A percentile compares a stretch with the other conserved stretches of the same genome.
Conservation (phyloP, 768 basidiomycete species). For the Agaricus sinodeliciosus region DNA sequence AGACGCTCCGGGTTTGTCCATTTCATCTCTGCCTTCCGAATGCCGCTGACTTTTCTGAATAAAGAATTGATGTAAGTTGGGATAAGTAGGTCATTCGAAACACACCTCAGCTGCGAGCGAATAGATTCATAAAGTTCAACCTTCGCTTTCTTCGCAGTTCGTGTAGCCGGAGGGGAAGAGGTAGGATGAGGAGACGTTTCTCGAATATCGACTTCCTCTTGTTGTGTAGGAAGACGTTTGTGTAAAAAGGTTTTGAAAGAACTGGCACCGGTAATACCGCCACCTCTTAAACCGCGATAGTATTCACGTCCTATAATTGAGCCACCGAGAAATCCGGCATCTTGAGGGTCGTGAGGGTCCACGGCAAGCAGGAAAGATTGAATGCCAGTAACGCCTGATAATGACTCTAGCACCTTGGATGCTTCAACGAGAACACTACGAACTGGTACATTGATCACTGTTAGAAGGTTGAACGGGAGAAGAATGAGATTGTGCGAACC, state of each 20-base stretch:
- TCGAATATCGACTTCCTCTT: neutral
- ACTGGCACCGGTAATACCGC: constrained; percentile 51
- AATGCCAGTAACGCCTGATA: constrained; percentile 41
- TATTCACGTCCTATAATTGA: constrained; percentile 55
- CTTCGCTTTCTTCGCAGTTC: constrained; percentile 32
- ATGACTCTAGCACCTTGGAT: constrained; percentile 48
- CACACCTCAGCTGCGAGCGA: constrained; percentile 49
- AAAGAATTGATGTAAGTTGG: neutral
- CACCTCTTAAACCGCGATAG: constrained; percentile 54
- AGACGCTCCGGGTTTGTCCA: constrained; percentile 63
- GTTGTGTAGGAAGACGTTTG: constrained; percentile 16
- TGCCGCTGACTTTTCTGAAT: constrained; percentile 45
- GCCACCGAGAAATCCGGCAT: constrained; percentile 59
- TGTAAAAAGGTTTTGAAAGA: constrained; percentile 45
- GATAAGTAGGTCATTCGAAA: too few relatives aligned
- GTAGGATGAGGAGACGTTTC: constrained; percentile 9
- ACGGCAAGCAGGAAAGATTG: constrained; percentile 62
- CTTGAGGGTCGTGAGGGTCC: constrained; percentile 38
- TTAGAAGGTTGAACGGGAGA: neutral
- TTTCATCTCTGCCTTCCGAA: constrained; percentile 68
- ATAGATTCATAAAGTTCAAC: constrained; percentile 48
- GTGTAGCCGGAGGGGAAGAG: constrained; percentile 14
- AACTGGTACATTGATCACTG: constrained; percentile 24
- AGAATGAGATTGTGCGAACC: neutral
- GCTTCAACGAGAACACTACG: constrained; percentile 38